Percentiles rank a stretch among this genome's conserved stretches.
Evolutionary conservation across 768 basidiomycete species (phyloP).

Genomic region (Trichaptum fuscoviolaceum): DNA sequence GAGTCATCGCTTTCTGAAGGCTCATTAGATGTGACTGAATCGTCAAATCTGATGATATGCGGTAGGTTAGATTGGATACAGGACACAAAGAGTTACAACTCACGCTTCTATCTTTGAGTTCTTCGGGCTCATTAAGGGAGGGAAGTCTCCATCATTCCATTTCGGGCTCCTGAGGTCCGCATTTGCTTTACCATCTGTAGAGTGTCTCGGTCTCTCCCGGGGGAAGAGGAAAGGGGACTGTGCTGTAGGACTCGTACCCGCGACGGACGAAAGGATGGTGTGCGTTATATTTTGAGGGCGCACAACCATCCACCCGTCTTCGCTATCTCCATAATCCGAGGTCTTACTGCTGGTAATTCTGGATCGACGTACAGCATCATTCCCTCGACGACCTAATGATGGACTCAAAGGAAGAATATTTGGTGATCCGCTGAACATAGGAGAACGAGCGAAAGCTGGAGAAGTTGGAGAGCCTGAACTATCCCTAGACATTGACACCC

Average conservation of each 20-base stretch:
- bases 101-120: conserved; percentile 2
- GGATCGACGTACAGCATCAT: neutral
- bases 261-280: conserved; percentile 1
- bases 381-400: neutral
- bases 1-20: neutral
- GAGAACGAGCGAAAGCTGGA: neutral
- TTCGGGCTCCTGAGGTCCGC: conserved; percentile 11
- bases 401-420: neutral
- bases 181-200: conserved; percentile 1
- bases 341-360: neutral
- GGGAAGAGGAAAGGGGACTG: neutral
- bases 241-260: neutral
- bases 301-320: neutral
- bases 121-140: conserved; percentile 10
- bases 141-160: conserved; percentile 16
- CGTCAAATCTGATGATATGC: neutral
- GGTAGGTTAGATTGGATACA: neutral
- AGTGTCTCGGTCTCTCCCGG: too few relatives aligned
- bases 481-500: neutral
- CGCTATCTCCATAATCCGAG: neutral
- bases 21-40: neutral
- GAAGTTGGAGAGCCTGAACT: neutral
- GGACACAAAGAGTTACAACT: neutral
- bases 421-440: neutral
- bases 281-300: neutral